A percentile compares a stretch with the other conserved stretches of the same genome.
Conservation (phyloP, 345 rosid genomes). For the Corchorus capsularis region DNA sequence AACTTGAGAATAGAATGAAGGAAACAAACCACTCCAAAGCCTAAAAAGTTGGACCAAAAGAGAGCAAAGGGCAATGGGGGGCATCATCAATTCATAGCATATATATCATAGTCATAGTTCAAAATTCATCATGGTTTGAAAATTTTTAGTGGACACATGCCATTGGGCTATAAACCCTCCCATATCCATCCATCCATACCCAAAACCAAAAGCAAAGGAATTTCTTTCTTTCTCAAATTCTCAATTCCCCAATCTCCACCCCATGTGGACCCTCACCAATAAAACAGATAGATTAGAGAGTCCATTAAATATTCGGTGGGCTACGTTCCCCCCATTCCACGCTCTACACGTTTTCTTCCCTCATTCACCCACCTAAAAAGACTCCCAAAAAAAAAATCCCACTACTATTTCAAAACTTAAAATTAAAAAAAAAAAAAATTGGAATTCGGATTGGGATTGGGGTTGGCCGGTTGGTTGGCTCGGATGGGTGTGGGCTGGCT, state of each 20-base stretch:
- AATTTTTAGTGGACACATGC: not conserved
- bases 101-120: too few relatives aligned
- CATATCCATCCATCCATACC: not conserved
- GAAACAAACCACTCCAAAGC: too few relatives aligned
- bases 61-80: not conserved
- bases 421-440: not conserved
- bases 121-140: not conserved
- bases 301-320: slow-evolving; percentile 21
- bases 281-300: not conserved
- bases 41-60: too few relatives aligned
- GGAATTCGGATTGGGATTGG: not conserved
- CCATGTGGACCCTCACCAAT: slow-evolving; percentile 17
- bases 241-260: not conserved
- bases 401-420: not conserved
- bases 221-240: too few relatives aligned
- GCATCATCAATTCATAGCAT: not conserved
- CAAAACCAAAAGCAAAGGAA: not conserved
- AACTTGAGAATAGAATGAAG: too few relatives aligned
- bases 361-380: not conserved
- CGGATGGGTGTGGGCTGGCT: slow-evolving; percentile 23
- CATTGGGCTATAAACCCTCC: not conserved
- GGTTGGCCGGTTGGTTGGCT: not conserved
- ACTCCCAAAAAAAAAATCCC: not conserved
- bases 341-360: not conserved
- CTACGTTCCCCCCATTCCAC: not conserved